A percentile compares a stretch with the other conserved stretches of the same genome.
Evolutionary conservation across 1,284 basidiomycete genomes (phyloP).

Genomic region (Taiwanofungus camphoratus): DNA sequence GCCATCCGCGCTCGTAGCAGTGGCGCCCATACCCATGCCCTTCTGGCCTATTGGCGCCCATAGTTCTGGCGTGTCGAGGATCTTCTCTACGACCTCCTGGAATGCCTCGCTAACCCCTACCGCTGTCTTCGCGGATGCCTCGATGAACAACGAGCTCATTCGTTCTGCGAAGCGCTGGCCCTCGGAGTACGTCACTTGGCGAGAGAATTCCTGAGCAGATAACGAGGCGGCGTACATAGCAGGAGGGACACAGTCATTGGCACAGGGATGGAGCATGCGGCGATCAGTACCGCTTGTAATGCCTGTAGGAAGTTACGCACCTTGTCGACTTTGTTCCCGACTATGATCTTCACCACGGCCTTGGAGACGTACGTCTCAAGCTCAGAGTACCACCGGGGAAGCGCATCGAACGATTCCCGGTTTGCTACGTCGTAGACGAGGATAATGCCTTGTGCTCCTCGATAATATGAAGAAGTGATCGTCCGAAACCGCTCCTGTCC

Average conservation of each 20-base stretch:
- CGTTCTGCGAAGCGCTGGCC: constrained; percentile 77
- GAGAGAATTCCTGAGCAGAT: constrained; percentile 69
- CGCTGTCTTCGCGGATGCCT: constrained; percentile 85
- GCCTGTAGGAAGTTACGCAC: constrained; percentile 38
- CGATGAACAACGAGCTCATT: constrained; percentile 82
- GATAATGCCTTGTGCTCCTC: constrained; percentile 92
- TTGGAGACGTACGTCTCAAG: constrained; percentile 88
- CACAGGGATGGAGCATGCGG: constrained; percentile 1
- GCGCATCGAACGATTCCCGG: constrained; percentile 86
- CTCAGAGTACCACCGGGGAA: constrained; percentile 91
- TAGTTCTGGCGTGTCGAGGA: constrained; percentile 63
- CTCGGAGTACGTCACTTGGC: constrained; percentile 80
- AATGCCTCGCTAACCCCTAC: constrained; percentile 80
- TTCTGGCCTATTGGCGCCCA: constrained; percentile 38
- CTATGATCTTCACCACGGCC: constrained; percentile 91
- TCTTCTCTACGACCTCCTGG: constrained; percentile 68
- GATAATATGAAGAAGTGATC: constrained; percentile 88
- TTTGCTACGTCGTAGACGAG: constrained; percentile 95
- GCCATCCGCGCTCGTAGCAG: constrained; percentile 10
- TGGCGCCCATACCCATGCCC: constrained; percentile 6
- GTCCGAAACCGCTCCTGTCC: constrained; percentile 91
- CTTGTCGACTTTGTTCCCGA: constrained; percentile 96
- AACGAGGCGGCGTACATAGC: neutral
- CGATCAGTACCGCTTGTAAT: constrained; percentile 7
- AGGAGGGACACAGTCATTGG: neutral